Percentiles rank a stretch among this genome's conserved stretches.
Conservation (phyloP, 2,329 filamentous ascomycete species). For the Beauveria sp. region DNA sequence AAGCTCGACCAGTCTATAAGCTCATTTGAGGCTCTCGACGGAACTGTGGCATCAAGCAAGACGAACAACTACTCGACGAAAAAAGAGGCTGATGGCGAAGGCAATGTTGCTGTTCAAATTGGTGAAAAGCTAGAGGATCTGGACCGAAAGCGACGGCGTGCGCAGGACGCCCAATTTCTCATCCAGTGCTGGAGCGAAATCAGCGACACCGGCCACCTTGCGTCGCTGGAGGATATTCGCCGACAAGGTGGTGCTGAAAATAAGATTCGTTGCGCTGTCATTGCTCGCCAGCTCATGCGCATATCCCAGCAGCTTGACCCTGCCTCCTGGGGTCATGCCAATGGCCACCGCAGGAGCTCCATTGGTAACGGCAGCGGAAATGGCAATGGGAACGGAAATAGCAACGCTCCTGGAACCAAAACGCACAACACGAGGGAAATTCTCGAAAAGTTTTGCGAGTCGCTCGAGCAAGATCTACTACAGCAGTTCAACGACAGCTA, state of each 20-base stretch:
- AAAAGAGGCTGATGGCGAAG: conserved; percentile 49
- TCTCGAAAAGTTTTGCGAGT: conserved; percentile 94
- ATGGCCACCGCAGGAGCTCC: conserved; percentile 37
- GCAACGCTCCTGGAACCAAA: conserved; percentile 36
- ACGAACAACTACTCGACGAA: conserved; percentile 25
- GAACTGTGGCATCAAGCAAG: conserved; percentile 62
- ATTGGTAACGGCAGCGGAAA: conserved; percentile 28
- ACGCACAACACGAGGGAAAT: conserved; percentile 71
- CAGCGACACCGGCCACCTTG: conserved; percentile 78
- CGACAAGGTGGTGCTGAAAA: conserved; percentile 79
- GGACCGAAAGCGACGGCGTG: conserved; percentile 82
- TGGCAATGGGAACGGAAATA: conserved; percentile 38
- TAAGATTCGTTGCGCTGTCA: conserved; percentile 89
- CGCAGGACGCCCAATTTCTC: conserved; percentile 87
- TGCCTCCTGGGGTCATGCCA: conserved; percentile 57
- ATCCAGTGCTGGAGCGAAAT: conserved; percentile 97
- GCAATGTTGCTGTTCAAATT: conserved; percentile 89
- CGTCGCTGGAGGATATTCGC: conserved; percentile 81
- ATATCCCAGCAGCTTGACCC: conserved; percentile 89
- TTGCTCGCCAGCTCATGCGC: conserved; percentile 84
- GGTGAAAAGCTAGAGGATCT: conserved; percentile 90
- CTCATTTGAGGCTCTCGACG: conserved; percentile 84
- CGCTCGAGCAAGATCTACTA: conserved; percentile 86
- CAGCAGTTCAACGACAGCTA: conserved; percentile 98
- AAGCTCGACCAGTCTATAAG: conserved; percentile 90